Conservation (phyloP, 106 monocot species). For the Dendrobium nobile region DNA sequence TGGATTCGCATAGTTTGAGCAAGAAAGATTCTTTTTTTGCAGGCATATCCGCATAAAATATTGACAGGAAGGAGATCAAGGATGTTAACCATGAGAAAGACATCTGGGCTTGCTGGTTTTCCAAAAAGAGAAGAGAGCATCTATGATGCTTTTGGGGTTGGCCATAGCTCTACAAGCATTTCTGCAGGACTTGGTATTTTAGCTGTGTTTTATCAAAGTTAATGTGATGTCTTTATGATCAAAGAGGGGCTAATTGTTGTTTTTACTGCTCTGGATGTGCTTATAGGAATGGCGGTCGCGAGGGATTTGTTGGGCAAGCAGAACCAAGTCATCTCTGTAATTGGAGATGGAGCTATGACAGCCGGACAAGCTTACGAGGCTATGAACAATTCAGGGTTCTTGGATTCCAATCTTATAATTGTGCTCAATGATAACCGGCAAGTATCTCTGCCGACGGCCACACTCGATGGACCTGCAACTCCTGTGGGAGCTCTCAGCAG, state of each 20-base stretch:
- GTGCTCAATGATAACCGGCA: slow-evolving; percentile 83
- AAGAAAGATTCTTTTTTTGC: slow-evolving; percentile 8
- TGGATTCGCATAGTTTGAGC: neutral
- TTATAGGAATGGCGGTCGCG: slow-evolving; percentile 77
- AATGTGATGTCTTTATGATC: neutral
- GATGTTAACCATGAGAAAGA: slow-evolving; percentile 83
- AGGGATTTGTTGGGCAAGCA: slow-evolving; percentile 70
- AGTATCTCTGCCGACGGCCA: slow-evolving; percentile 84
- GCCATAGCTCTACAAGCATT: slow-evolving; percentile 92
- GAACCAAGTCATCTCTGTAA: slow-evolving; percentile 82
- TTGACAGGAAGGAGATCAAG: slow-evolving; percentile 71
- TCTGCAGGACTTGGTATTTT: slow-evolving; percentile 73
- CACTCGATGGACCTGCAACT: slow-evolving; percentile 65
- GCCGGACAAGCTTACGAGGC: slow-evolving; percentile 95
- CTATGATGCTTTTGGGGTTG: slow-evolving; percentile 80
- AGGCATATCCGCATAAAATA: slow-evolving; percentile 91
- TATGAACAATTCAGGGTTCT: slow-evolving; percentile 79
- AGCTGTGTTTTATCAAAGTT: neutral
- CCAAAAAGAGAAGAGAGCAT: slow-evolving; percentile 83
- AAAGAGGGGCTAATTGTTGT: neutral
- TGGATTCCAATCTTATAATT: slow-evolving; percentile 75
- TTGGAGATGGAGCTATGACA: slow-evolving; percentile 91
- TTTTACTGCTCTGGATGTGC: neutral
- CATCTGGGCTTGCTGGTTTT: slow-evolving; percentile 75
- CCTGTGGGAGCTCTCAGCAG: slow-evolving; percentile 82